Percentiles rank a stretch among this genome's conserved stretches.
Evolutionary conservation across 164 flowering plant species (phyloP).

Genomic region (Buxus sempervirens): DNA sequence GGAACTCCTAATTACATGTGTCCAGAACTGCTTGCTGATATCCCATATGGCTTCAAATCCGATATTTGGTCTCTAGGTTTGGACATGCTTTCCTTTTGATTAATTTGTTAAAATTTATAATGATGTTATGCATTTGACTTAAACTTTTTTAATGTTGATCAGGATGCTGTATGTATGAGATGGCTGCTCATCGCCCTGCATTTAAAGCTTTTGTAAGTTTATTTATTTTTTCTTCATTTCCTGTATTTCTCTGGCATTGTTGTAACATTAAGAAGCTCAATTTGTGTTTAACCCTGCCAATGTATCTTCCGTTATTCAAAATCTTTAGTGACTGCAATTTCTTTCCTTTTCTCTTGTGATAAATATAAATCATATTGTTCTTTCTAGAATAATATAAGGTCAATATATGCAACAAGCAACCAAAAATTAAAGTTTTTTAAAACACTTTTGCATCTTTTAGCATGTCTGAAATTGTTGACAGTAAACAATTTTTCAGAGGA

Average conservation of each 20-base stretch:
- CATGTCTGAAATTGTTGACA: not conserved
- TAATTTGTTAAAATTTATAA: not conserved
- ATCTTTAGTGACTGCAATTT: not conserved
- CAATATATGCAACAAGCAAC: too few relatives aligned
- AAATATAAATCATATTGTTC: too few relatives aligned
- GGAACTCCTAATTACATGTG: constrained; percentile 99
- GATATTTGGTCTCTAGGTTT: constrained; percentile 99
- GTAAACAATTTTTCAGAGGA: too few relatives aligned
- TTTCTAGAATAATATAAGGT: not conserved
- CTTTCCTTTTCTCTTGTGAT: not conserved
- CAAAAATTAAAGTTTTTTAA: too few relatives aligned
- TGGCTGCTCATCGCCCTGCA: constrained; percentile 99
- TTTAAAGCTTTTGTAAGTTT: constrained; percentile 96
- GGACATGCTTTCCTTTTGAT: constrained; percentile 4
- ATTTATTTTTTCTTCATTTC: constrained; percentile 1
- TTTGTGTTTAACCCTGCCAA: not conserved
- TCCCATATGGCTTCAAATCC: constrained; percentile 98
- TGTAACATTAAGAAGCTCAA: not conserved
- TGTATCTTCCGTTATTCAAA: not conserved
- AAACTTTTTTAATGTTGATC: constrained; percentile 21
- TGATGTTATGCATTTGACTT: not conserved
- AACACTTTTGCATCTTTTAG: not conserved
- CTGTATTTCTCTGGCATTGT: not conserved
- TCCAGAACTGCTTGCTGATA: constrained; percentile 97
- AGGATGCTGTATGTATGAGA: constrained; percentile 99